A percentile compares a stretch with the other conserved stretches of the same genome.
phyloP scores from a whole-genome alignment of 2,329 filamentous ascomycete species.

The Microcera coccophila region DNA sequence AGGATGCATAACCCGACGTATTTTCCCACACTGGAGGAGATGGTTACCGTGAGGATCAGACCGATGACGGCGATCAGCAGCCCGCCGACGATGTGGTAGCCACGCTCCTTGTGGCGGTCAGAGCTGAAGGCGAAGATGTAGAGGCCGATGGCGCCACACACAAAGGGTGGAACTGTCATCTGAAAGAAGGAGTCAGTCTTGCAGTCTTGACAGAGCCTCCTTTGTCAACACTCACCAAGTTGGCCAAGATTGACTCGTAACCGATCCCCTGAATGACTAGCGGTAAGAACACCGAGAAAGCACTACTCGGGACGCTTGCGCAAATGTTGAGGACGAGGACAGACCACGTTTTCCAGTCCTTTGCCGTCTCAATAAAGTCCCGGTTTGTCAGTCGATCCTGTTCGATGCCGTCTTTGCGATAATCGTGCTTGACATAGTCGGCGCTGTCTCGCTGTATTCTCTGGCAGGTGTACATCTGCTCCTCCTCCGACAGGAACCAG shows the following conservation, averaged over 20 bases:
- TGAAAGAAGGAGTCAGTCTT: conserved; percentile 1
- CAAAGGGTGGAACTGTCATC: conserved; percentile 28
- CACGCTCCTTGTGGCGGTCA: conserved; percentile 23
- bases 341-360: conserved; percentile 27
- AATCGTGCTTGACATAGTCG: conserved; percentile 23
- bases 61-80: conserved; percentile 21
- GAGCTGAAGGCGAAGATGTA: conserved; percentile 26
- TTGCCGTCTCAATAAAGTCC: conserved; percentile 25
- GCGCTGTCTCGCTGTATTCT: conserved; percentile 23
- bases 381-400: conserved; percentile 20
- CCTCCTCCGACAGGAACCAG: conserved; percentile 22
- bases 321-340: conserved; percentile 25
- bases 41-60: conserved; percentile 22
- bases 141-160: conserved; percentile 26
- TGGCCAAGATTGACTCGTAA: conserved; percentile 26
- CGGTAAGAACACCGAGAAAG: conserved; percentile 26
- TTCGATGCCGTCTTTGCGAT: conserved; percentile 24
- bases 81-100: conserved; percentile 24
- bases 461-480: conserved; percentile 19
- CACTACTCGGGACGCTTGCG: conserved; percentile 25
- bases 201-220: too few relatives aligned
- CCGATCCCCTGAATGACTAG: conserved; percentile 26
- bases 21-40: conserved; percentile 18
- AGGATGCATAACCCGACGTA: conserved; percentile 25
- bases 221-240: conserved; percentile 20